A percentile compares a stretch with the other conserved stretches of the same genome.
Evolutionary conservation across 2,329 filamentous ascomycete genomes (phyloP).

Genomic region (Colletotrichum trifolii): DNA sequence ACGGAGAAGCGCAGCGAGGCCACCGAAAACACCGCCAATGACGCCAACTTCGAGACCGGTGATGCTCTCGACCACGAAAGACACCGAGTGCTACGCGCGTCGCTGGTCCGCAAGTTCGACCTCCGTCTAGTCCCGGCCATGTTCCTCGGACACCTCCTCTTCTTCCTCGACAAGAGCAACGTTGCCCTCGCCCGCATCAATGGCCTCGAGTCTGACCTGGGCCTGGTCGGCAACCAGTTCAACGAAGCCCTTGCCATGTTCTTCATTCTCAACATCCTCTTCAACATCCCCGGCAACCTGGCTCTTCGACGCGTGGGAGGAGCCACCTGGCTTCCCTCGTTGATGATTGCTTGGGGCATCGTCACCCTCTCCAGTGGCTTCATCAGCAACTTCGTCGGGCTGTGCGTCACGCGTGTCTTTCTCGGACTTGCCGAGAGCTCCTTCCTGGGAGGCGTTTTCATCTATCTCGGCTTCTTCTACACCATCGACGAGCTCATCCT

Average conservation of each 20-base stretch:
- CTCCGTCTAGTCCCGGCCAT: slow-evolving; percentile 26
- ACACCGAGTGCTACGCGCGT: neutral
- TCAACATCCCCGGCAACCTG: slow-evolving; percentile 42
- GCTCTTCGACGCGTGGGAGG: slow-evolving; percentile 39
- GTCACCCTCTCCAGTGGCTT: slow-evolving; percentile 40
- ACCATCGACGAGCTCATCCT: slow-evolving; percentile 39
- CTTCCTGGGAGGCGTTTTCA: slow-evolving; percentile 40
- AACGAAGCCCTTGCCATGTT: slow-evolving; percentile 40
- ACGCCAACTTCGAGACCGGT: neutral
- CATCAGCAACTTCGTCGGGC: slow-evolving; percentile 37
- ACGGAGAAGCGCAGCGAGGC: slow-evolving; percentile 2
- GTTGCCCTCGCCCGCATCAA: slow-evolving; percentile 38
- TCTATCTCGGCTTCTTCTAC: slow-evolving; percentile 44
- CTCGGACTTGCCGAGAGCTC: slow-evolving; percentile 41
- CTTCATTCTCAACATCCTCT: slow-evolving; percentile 39
- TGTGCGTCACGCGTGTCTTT: slow-evolving; percentile 39
- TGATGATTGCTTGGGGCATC: slow-evolving; percentile 40
- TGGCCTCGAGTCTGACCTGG: slow-evolving; percentile 33
- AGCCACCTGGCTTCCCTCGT: slow-evolving; percentile 35
- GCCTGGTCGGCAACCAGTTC: slow-evolving; percentile 27
- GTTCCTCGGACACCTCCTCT: slow-evolving; percentile 33
- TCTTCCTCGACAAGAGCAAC: slow-evolving; percentile 38
- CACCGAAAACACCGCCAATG: neutral
- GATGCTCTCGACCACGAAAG: neutral
- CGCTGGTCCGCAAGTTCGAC: slow-evolving; percentile 35